Base-by-base conservation (phyloP, 257 asterid species). In the Galeopsis tetrahit region DNA sequence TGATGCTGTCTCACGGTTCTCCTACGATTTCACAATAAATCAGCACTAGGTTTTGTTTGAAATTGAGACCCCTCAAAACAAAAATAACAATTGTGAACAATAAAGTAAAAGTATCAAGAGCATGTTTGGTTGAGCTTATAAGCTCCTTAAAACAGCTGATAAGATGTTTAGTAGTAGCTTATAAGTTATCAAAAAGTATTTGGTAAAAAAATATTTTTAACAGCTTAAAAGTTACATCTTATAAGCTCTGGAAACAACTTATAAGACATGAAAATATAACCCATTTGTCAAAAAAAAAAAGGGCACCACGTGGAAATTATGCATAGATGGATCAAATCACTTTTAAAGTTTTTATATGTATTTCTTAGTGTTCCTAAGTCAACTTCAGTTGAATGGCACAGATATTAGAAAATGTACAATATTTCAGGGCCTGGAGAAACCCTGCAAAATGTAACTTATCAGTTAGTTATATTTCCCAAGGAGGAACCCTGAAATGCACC, bases 1-100 rank as follows among this genome's bases (percentile, higher is more conserved):
- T 57, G 99, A 91, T 3, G 96, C 96, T 80, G 86, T 91, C 49
- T 62, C 71, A 85, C 75, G 88, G 66, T 52, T 83, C 70, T 89
- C 99, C 99, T 93, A 84, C 46, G 73, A 68, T 52, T 57, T 71
- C 70, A 74, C 71, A 60, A 81, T 10, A 48, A 74, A 66, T 63
- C 69, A 73, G 73, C 64, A 73, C 67, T 43, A 75, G 17, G 7
- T 78, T 57, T 10, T 31, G 58, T 76, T 65, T 10, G 51, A 44
- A 14, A 44, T 2, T 42, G 69, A 32, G 69, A 78, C 63, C 51
- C 49, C 63, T 63, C 48, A 75, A 36, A 35, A 55, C 58, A 72
- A 63, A 6, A 72, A 38, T 48, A 17, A 51, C 69, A 55, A 38
- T 62, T 44, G 57, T 48, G 53, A 70, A 63, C 61, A 55, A 38